Evolutionary conservation across 495 filamentous ascomycete genomes (phyloP).

Genomic region (Pseudomonodictys pantanalensis): DNA sequence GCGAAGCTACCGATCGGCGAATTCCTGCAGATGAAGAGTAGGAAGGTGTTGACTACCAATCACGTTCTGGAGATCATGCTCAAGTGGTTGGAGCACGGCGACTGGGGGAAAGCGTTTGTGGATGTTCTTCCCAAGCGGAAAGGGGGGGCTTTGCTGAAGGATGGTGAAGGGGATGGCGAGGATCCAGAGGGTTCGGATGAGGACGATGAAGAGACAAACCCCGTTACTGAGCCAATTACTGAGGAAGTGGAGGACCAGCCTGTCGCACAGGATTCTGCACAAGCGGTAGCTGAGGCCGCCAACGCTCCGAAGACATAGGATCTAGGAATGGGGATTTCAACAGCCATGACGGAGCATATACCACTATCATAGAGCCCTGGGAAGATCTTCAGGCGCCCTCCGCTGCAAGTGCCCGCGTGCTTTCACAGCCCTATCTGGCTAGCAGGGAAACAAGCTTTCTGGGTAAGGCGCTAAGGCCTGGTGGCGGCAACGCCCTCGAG

Average conservation of each 20-base stretch:
- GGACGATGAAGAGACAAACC: constrained; percentile 1
- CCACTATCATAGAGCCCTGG: no score
- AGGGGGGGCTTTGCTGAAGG: constrained; percentile 58
- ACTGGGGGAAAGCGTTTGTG: constrained; percentile 90
- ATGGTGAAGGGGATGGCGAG: constrained; percentile 24
- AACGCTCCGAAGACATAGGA: no score
- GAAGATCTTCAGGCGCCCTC: constrained; percentile 1
- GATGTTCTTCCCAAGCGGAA: constrained; percentile 81
- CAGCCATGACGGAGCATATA: no score
- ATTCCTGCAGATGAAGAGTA: constrained; percentile 81
- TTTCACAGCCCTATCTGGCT: background rate
- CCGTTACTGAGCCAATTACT: no score
- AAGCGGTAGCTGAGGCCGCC: no score
- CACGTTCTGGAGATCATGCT: constrained; percentile 97
- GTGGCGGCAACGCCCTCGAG: constrained; percentile 7
- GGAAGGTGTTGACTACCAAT: constrained; percentile 83
- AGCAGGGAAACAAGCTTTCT: constrained; percentile 26
- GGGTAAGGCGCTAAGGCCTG: constrained; percentile 11
- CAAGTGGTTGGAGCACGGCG: constrained; percentile 78
- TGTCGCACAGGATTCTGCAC: no score
- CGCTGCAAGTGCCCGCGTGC: background rate
- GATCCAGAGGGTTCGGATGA: background rate
- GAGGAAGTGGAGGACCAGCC: no score
- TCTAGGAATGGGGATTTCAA: no score
- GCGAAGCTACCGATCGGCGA: constrained; percentile 90